Percentiles rank a stretch among this genome's conserved stretches.
These are phyloP conservation scores for Scenedesmus sp. DNA, from an alignment of 163 green algal species.

Conservation along the genomic window DNA sequence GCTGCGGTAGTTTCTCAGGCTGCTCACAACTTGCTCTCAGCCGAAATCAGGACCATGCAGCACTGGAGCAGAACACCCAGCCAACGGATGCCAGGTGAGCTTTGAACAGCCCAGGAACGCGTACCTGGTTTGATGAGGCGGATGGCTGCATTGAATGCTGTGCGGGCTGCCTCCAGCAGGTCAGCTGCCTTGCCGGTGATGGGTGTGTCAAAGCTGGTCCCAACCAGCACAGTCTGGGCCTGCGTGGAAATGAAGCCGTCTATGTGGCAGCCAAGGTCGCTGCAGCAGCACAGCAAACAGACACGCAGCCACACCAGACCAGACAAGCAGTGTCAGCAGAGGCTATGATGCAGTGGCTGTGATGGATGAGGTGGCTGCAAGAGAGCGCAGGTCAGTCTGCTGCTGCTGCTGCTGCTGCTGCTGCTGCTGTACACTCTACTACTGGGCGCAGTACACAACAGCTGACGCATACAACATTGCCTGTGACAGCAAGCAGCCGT, in stretches of 20 bases:
- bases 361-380: neutral
- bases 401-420: slow-evolving; percentile 67
- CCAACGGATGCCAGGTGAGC: no score
- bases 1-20: no score
- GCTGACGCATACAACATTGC: slow-evolving; percentile 60
- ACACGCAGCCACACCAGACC: neutral
- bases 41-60: no score
- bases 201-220: slow-evolving; percentile 54
- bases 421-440: slow-evolving; percentile 64
- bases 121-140: slow-evolving; percentile 93
- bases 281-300: slow-evolving; percentile 62
- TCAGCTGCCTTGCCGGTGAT: slow-evolving; percentile 91
- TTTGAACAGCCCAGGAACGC: no score
- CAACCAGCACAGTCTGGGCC: slow-evolving; percentile 90
- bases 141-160: slow-evolving; percentile 90
- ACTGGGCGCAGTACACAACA: neutral
- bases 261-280: slow-evolving; percentile 97
- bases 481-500: neutral
- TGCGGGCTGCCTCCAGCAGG: slow-evolving; percentile 88
- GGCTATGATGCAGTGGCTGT: neutral
- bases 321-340: neutral
- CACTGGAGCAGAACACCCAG: no score
- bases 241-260: slow-evolving; percentile 96
- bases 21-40: no score
- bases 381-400: neutral